Evolutionary conservation across 1,284 basidiomycete genomes (phyloP).

Genomic region (Apiotrichum akiyoshidainum): DNA sequence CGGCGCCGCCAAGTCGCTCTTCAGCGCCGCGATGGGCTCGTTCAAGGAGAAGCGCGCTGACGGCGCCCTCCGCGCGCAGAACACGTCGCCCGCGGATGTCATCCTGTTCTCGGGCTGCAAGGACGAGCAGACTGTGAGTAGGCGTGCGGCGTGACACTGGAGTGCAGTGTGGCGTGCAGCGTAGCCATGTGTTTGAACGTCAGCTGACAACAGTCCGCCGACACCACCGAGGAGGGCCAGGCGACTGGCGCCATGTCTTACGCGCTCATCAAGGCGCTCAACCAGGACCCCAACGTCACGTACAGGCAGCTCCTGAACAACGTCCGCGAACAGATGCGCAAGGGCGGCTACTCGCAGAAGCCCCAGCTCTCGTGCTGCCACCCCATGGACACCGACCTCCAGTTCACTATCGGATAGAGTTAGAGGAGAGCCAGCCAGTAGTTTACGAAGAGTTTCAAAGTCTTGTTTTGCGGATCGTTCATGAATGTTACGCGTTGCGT

Average conservation of each 20-base stretch:
- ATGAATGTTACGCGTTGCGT: background rate
- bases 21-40: slow-evolving; percentile 32
- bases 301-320: slow-evolving; percentile 72
- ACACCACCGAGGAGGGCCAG: slow-evolving; percentile 72
- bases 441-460: too few species aligned
- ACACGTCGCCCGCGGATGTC: slow-evolving; percentile 74
- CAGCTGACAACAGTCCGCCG: slow-evolving; percentile 58
- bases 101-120: slow-evolving; percentile 79
- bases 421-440: too few species aligned
- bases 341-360: slow-evolving; percentile 75
- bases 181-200: too few species aligned
- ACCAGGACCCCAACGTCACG: slow-evolving; percentile 65
- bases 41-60: slow-evolving; percentile 32
- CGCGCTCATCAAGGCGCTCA: slow-evolving; percentile 65
- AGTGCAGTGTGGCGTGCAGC: too few species aligned
- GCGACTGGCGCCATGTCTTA: slow-evolving; percentile 81
- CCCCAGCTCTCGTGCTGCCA: slow-evolving; percentile 59
- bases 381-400: slow-evolving; percentile 34
- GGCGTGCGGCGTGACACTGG: background rate
- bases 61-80: slow-evolving; percentile 44
- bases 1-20: slow-evolving; percentile 60
- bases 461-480: too few species aligned
- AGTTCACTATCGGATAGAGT: slow-evolving; percentile 23
- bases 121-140: slow-evolving; percentile 69
- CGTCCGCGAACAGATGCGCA: slow-evolving; percentile 57